Conservation (phyloP, 139 green algal species). For the Chlorella sorokiniana region DNA sequence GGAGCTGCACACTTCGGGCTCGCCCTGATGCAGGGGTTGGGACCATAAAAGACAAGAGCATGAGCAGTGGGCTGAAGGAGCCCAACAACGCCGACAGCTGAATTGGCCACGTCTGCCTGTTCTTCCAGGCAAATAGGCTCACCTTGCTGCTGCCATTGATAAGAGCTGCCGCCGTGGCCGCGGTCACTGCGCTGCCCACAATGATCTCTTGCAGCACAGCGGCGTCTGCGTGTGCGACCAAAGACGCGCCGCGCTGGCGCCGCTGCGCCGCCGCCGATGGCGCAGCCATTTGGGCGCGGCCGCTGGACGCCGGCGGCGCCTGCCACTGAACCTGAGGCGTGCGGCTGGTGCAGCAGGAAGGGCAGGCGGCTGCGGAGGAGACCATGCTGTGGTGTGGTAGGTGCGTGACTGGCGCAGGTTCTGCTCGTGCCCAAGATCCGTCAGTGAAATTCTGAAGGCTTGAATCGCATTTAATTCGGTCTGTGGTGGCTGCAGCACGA, state of each 20-base stretch:
- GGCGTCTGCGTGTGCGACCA: not conserved
- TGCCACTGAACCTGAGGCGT: not conserved
- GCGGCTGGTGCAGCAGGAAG: not conserved
- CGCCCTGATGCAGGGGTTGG: slow-evolving; percentile 45
- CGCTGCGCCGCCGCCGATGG: not conserved
- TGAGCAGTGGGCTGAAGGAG: not conserved
- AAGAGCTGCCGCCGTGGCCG: slow-evolving; percentile 46
- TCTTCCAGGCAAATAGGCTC: not conserved
- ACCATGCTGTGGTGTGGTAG: not conserved
- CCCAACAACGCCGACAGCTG: not conserved
- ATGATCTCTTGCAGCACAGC: slow-evolving; percentile 54
- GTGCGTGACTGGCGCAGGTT: not conserved
- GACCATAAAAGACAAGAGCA: not conserved
- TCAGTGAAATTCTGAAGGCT: not conserved
- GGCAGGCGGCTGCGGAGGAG: not conserved
- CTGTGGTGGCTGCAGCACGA: no score
- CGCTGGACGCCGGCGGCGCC: not conserved
- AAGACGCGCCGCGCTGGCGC: not conserved
- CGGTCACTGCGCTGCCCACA: slow-evolving; percentile 53
- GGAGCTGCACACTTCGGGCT: slow-evolving; percentile 45
- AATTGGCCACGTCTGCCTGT: not conserved
- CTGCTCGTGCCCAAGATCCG: not conserved
- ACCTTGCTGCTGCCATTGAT: slow-evolving; percentile 28
- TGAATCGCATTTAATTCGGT: no score
- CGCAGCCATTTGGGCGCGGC: not conserved